Evolutionary conservation across 352 stramenopile genomes (phyloP).

Genomic region (Phytopythium sindhum): DNA sequence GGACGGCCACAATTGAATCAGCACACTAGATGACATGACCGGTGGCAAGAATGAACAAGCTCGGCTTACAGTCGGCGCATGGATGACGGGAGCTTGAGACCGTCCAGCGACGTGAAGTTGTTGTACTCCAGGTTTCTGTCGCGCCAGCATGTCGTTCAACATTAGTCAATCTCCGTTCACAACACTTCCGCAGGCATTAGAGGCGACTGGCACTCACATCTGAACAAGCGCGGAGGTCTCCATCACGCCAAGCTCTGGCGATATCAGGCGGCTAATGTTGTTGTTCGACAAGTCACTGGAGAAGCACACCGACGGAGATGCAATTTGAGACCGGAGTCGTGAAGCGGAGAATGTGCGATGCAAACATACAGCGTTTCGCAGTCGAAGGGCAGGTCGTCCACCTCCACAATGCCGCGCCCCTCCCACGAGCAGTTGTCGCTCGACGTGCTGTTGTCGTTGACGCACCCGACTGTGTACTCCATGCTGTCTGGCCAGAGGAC

Average conservation of each 20-base stretch:
- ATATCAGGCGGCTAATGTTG: neutral
- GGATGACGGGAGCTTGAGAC: neutral
- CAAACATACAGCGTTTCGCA: constrained; percentile 4
- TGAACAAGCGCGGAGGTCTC: constrained; percentile 2
- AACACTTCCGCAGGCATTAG: neutral
- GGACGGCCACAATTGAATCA: neutral
- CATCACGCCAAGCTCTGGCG: neutral
- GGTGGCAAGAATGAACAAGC: neutral
- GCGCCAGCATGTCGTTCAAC: neutral
- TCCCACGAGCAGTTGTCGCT: neutral
- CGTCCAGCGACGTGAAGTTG: constrained; percentile 3
- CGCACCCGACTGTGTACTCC: neutral
- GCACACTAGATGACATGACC: neutral
- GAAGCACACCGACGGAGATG: neutral
- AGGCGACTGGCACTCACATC: neutral
- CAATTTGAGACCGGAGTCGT: neutral
- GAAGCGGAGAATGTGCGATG: no score
- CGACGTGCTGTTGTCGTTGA: neutral
- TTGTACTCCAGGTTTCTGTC: constrained; percentile 1
- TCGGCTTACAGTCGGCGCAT: neutral
- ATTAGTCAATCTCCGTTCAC: neutral
- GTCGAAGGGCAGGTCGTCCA: constrained; percentile 1
- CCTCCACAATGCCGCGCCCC: neutral
- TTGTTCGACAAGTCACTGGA: constrained; percentile 5
- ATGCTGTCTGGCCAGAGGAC: neutral